phyloP scores from a whole-genome alignment of 257 asterid species.

The Solanum commersonii region DNA sequence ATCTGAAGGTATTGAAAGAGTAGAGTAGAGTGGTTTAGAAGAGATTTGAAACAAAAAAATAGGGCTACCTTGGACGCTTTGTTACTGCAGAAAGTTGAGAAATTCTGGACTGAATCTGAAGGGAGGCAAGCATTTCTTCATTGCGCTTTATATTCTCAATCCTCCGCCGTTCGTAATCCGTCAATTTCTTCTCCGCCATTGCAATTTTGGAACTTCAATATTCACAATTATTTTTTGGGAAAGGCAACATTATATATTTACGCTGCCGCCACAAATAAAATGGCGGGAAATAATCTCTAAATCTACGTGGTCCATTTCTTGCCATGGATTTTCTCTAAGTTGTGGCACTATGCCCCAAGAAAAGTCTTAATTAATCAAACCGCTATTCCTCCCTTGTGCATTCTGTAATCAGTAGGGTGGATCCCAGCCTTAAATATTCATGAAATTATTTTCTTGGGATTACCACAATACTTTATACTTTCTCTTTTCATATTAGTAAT shows the following conservation, averaged over 20 bases:
- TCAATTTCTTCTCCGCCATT: constrained; percentile 37
- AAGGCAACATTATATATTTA: not conserved
- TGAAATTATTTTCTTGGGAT: not conserved
- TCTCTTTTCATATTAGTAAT: too few relatives aligned
- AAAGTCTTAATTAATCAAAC: not conserved
- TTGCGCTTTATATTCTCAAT: constrained; percentile 80
- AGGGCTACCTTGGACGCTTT: constrained; percentile 36
- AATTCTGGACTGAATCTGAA: constrained; percentile 52
- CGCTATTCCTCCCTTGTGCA: not conserved
- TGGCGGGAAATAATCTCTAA: not conserved
- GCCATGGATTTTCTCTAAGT: not conserved
- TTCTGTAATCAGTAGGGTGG: not conserved
- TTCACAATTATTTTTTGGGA: not conserved
- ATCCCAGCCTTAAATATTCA: not conserved
- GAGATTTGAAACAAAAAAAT: not conserved
- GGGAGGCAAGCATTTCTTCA: constrained; percentile 71
- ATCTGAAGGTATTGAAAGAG: not conserved
- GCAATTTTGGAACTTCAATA: not conserved
- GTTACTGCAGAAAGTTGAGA: constrained; percentile 38
- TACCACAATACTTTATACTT: too few relatives aligned
- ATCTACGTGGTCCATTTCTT: not conserved
- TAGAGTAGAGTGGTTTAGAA: not conserved
- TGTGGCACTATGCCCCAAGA: not conserved
- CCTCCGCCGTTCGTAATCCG: constrained; percentile 75
- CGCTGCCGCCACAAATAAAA: not conserved